A percentile compares a stretch with the other conserved stretches of the same genome.
These are phyloP conservation scores for Phytophthora melonis DNA, from an alignment of 352 stramenopile genomes.

Conservation along the genomic window DNA sequence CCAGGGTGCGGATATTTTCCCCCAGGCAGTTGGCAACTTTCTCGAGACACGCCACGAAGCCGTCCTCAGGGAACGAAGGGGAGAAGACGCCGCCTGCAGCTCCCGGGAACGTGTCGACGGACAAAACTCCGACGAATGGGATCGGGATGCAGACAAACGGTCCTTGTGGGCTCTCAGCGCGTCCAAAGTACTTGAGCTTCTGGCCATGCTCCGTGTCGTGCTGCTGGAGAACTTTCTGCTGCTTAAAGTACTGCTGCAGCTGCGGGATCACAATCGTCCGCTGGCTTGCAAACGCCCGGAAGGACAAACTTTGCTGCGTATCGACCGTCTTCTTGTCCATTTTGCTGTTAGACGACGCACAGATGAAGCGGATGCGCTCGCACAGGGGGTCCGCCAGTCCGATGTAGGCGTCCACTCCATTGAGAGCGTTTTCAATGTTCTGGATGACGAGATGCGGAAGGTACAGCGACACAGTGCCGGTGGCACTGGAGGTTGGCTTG, in stretches of 20 bases:
- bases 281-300: conserved; percentile 62
- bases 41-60: conserved; percentile 62
- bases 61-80: conserved; percentile 56
- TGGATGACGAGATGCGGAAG: conserved; percentile 60
- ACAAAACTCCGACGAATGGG: conserved; percentile 72
- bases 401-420: conserved; percentile 73
- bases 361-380: conserved; percentile 58
- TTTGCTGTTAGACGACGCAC: conserved; percentile 51
- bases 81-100: conserved; percentile 62
- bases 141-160: conserved; percentile 77
- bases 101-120: conserved; percentile 73
- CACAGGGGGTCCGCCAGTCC: conserved; percentile 66
- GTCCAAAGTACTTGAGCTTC: conserved; percentile 46
- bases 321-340: conserved; percentile 61
- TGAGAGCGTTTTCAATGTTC: conserved; percentile 64
- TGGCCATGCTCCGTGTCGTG: conserved; percentile 10
- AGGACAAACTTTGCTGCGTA: conserved; percentile 55
- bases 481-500: conserved; percentile 12
- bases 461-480: conserved; percentile 31
- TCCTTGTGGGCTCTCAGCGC: conserved; percentile 20
- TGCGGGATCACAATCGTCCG: conserved; percentile 57
- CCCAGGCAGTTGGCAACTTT: conserved; percentile 60
- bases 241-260: conserved; percentile 37
- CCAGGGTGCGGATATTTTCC: conserved; percentile 47
- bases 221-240: conserved; percentile 35